phyloP scores from a whole-genome alignment of 2,329 filamentous ascomycete genomes.

The Talaromyces atroroseus region DNA sequence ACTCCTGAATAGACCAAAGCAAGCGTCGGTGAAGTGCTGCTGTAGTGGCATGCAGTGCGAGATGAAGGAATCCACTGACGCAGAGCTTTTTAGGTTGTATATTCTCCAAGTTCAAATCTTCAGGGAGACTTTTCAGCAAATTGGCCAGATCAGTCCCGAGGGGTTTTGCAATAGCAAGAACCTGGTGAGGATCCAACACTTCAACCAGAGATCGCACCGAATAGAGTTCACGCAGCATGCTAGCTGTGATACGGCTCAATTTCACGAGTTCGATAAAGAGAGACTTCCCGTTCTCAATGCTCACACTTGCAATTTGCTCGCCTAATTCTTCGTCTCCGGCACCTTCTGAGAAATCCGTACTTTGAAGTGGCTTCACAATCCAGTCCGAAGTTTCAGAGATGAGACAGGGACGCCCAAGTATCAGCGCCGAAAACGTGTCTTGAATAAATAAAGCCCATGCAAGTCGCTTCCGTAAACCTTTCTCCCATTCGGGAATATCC shows the following conservation, averaged over 20 bases:
- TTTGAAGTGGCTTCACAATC: slow-evolving; percentile 7
- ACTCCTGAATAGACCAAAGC: slow-evolving; percentile 7
- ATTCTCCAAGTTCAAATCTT: slow-evolving; percentile 7
- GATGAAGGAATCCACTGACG: slow-evolving; percentile 10
- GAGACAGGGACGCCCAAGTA: slow-evolving; percentile 8
- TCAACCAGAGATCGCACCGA: slow-evolving; percentile 7
- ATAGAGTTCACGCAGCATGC: slow-evolving; percentile 7
- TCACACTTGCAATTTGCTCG: slow-evolving; percentile 9
- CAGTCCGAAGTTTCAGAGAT: slow-evolving; percentile 7
- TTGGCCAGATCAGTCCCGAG: slow-evolving; percentile 8
- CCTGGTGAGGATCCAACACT: slow-evolving; percentile 6
- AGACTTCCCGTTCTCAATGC: slow-evolving; percentile 10
- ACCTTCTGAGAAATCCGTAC: slow-evolving; percentile 9
- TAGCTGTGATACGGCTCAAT: slow-evolving; percentile 6
- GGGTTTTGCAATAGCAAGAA: slow-evolving; percentile 11
- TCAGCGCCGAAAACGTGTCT: slow-evolving; percentile 38
- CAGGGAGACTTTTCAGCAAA: slow-evolving; percentile 3
- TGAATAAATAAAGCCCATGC: slow-evolving; percentile 63
- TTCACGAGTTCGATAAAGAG: slow-evolving; percentile 7
- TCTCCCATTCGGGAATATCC: slow-evolving; percentile 60
- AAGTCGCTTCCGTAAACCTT: slow-evolving; percentile 55
- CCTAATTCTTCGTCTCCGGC: slow-evolving; percentile 4
- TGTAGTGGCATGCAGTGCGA: slow-evolving; percentile 10
- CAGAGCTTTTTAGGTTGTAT: slow-evolving; percentile 6
- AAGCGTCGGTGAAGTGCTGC: slow-evolving; percentile 10